A percentile compares a stretch with the other conserved stretches of the same genome.
phyloP scores from a whole-genome alignment of 148 eudicot species.

The Spergularia marina region DNA sequence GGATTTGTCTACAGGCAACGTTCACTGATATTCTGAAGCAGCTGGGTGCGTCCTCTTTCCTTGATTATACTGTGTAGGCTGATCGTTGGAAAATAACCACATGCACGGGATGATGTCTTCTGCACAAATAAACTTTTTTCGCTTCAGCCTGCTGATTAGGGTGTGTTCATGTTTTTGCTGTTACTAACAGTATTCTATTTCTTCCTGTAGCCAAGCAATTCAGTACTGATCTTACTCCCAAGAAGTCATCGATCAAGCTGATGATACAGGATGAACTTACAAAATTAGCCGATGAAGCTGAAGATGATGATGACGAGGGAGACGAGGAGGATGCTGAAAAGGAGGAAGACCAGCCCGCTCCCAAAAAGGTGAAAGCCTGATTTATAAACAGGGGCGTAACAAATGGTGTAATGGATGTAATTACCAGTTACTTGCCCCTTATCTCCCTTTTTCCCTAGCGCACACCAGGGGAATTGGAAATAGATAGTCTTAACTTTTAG shows the following conservation, averaged over 20 bases:
- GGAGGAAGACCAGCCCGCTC: conserved; percentile 43
- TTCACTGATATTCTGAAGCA: conserved; percentile 88
- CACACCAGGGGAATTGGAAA: not conserved
- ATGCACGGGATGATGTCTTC: not conserved
- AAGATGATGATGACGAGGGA: conserved; percentile 87
- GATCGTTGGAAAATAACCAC: not conserved
- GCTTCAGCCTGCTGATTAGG: not conserved
- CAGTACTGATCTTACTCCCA: conserved; percentile 56
- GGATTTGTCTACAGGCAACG: conserved; percentile 61
- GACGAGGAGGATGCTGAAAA: conserved; percentile 40
- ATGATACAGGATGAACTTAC: conserved; percentile 95
- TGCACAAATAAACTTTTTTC: not conserved
- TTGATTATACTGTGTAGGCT: not conserved
- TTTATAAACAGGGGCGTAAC: conserved; percentile 6
- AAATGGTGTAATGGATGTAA: conserved; percentile 20
- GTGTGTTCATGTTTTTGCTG: not conserved
- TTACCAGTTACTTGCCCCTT: not conserved
- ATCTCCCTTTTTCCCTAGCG: not conserved
- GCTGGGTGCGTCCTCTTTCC: conserved; percentile 56
- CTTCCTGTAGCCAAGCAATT: conserved; percentile 55
- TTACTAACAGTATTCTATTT: not conserved
- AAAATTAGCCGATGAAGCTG: conserved; percentile 80
- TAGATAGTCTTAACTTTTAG: conserved; percentile 24
- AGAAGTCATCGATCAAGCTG: conserved; percentile 67
- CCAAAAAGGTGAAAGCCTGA: conserved; percentile 50